Evolutionary conservation across 352 stramenopile genomes (phyloP).

Genomic region (Globisporangium heterothallicum): DNA sequence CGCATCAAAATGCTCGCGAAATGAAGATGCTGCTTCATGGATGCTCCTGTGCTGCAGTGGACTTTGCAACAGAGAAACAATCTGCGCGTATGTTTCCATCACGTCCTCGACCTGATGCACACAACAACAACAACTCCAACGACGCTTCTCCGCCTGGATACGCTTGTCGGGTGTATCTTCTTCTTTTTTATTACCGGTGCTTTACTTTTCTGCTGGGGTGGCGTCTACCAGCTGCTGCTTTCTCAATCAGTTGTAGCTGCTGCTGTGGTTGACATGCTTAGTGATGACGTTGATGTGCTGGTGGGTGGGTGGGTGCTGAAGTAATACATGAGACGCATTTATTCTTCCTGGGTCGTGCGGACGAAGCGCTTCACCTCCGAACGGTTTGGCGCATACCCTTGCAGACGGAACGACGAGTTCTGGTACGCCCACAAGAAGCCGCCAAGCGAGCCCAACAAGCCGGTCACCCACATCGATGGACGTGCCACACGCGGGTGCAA

Average conservation of each 20-base stretch:
- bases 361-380: slow-evolving; percentile 59
- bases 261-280: neutral
- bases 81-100: neutral
- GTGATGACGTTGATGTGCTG: neutral
- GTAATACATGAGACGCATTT: no score
- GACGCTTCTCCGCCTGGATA: neutral
- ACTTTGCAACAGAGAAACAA: no score
- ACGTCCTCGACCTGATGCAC: neutral
- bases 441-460: slow-evolving; percentile 55
- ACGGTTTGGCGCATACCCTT: slow-evolving; percentile 73
- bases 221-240: neutral
- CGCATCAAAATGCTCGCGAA: neutral
- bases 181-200: neutral
- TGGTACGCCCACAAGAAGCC: slow-evolving; percentile 65
- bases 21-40: neutral
- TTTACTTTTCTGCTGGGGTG: neutral
- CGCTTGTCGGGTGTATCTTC: neutral
- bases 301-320: neutral
- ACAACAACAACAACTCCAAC: no score
- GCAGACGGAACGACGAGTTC: slow-evolving; percentile 73
- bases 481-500: slow-evolving; percentile 55
- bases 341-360: slow-evolving; percentile 6
- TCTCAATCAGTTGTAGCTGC: neutral
- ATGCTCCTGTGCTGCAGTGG: no score
- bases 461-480: slow-evolving; percentile 74